phyloP scores from a whole-genome alignment of 1,139 yeast species.

The Debaryomycetaceae sp. region DNA sequence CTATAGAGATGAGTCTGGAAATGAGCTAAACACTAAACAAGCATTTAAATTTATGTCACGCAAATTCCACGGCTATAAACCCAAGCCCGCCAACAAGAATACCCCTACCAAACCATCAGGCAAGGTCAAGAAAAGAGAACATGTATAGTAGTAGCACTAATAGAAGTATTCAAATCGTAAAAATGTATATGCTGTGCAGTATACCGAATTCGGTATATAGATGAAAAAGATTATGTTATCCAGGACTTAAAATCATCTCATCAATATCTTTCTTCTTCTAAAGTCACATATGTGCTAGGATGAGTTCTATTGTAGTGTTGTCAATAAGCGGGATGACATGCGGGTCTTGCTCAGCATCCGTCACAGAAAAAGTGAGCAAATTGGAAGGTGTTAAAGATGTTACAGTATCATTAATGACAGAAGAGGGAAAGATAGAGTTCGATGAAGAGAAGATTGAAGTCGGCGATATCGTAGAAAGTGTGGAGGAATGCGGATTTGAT shows the following conservation, averaged over 20 bases:
- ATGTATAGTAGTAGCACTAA: background rate
- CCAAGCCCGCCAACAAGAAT: constrained; percentile 8
- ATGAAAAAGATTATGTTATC: constrained; percentile 6
- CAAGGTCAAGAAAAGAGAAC: background rate
- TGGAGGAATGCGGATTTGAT: constrained; percentile 40
- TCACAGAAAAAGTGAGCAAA: constrained; percentile 21
- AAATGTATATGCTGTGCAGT: background rate
- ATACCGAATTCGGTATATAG: constrained; percentile 7
- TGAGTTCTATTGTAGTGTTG: constrained; percentile 8
- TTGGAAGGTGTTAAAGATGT: constrained; percentile 23
- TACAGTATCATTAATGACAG: constrained; percentile 34
- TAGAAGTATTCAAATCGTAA: background rate
- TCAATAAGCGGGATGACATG: constrained; percentile 37
- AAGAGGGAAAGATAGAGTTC: constrained; percentile 29
- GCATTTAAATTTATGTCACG: constrained; percentile 87
- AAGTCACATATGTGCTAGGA: background rate
- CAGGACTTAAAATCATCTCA: background rate
- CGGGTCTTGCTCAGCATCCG: constrained; percentile 32
- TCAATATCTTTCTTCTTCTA: background rate
- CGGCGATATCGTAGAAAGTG: constrained; percentile 7
- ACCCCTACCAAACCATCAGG: background rate
- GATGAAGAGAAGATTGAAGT: constrained; percentile 7
- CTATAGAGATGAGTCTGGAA: constrained; percentile 73
- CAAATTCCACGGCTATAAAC: constrained; percentile 69
- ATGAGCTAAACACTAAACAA: constrained; percentile 60